Conservation (phyloP, 2,329 filamentous ascomycete genomes). For the Talaromyces rugulosus region DNA sequence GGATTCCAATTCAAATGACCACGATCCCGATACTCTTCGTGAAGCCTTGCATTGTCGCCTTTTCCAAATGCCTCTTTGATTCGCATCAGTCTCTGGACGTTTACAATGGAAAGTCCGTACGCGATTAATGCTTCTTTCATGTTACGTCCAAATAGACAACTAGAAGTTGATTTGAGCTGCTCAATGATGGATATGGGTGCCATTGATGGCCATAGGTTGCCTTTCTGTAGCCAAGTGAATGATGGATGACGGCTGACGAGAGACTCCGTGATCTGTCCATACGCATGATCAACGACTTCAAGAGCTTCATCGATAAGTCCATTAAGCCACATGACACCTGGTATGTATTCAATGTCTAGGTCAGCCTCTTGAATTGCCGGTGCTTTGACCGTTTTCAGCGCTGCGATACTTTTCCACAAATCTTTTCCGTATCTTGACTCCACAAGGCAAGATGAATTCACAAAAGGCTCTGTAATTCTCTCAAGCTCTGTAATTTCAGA, state of each 20-base stretch:
- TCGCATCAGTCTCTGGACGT: slow-evolving; percentile 42
- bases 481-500: slow-evolving; percentile 4
- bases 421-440: slow-evolving; percentile 5
- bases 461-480: not conserved
- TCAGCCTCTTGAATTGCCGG: not conserved
- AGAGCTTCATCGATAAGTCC: not conserved
- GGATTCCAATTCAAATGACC: slow-evolving; percentile 59
- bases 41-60: slow-evolving; percentile 24
- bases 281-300: not conserved
- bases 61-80: slow-evolving; percentile 36
- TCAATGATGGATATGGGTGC: slow-evolving; percentile 39
- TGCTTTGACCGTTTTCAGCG: not conserved
- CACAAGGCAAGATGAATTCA: slow-evolving; percentile 1
- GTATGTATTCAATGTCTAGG: not conserved
- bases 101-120: slow-evolving; percentile 38
- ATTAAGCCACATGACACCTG: not conserved
- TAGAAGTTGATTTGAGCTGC: slow-evolving; percentile 36
- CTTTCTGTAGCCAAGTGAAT: slow-evolving; percentile 36
- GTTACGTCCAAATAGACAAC: slow-evolving; percentile 22
- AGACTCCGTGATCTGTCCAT: not conserved
- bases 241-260: not conserved
- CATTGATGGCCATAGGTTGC: slow-evolving; percentile 40
- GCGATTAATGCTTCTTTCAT: slow-evolving; percentile 36
- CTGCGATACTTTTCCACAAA: not conserved
- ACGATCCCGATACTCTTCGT: slow-evolving; percentile 42